These are phyloP conservation scores for Escovopsis sp. DNA, from an alignment of 2,329 filamentous ascomycete species.

Conservation along the genomic window DNA sequence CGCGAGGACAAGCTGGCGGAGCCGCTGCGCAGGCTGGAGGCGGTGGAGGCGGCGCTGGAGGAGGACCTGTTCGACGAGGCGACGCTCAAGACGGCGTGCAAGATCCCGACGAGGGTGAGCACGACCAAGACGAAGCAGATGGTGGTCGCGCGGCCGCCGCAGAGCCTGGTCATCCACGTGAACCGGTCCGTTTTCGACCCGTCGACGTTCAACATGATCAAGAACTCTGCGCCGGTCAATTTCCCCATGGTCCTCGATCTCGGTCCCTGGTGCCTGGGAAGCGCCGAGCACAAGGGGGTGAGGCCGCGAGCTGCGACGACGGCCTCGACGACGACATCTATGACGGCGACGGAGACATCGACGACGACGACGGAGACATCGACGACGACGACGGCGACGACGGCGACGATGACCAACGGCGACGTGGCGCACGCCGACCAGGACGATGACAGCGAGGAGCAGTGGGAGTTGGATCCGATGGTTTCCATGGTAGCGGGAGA, in stretches of 20 bases:
- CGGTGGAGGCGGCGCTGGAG: constrained; percentile 57
- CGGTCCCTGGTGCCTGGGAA: constrained; percentile 72
- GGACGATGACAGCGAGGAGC: constrained; percentile 32
- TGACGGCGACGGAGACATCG: too few species aligned
- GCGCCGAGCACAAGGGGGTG: constrained; percentile 14
- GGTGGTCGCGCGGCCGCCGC: constrained; percentile 68
- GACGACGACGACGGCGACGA: too few species aligned
- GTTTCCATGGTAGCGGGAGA: constrained; percentile 58
- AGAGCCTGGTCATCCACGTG: constrained; percentile 70
- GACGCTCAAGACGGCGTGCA: constrained; percentile 48
- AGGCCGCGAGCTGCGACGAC: too few species aligned
- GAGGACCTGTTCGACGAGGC: constrained; percentile 67
- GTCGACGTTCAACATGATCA: constrained; percentile 60
- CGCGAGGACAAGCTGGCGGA: constrained; percentile 37
- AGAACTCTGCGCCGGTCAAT: constrained; percentile 66
- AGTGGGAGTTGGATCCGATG: constrained; percentile 55
- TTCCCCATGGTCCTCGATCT: constrained; percentile 67
- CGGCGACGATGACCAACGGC: background rate
- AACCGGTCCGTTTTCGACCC: constrained; percentile 90
- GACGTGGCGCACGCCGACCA: constrained; percentile 6
- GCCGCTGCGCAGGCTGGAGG: constrained; percentile 41
- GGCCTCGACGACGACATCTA: too few species aligned
- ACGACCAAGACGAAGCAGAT: constrained; percentile 84
- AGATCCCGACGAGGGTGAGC: constrained; percentile 50
- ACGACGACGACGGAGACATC: too few species aligned